A percentile compares a stretch with the other conserved stretches of the same genome.
phyloP scores from a whole-genome alignment of 495 filamentous ascomycete genomes.

The Platismatia glauca region DNA sequence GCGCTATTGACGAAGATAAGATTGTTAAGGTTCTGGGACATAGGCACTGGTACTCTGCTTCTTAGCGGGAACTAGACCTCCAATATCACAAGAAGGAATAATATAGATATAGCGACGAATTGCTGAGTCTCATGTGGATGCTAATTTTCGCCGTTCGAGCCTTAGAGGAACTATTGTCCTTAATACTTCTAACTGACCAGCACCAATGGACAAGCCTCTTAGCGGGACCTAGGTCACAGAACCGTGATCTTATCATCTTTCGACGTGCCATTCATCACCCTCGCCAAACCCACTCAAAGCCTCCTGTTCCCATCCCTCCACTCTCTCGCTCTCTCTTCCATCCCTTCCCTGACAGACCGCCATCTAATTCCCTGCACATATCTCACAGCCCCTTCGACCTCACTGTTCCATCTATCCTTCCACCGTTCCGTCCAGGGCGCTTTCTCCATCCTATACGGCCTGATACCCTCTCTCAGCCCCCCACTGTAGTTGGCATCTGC shows the following conservation, averaged over 20 bases:
- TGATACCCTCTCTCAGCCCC: constrained; percentile 20
- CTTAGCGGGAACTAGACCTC: no score
- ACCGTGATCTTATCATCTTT: neutral
- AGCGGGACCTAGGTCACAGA: neutral
- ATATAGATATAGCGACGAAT: neutral
- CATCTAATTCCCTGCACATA: constrained; percentile 60
- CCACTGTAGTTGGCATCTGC: constrained; percentile 21
- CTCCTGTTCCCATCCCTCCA: constrained; percentile 17
- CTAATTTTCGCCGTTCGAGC: neutral
- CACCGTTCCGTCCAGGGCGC: constrained; percentile 51
- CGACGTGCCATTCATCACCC: neutral
- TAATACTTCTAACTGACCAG: neutral
- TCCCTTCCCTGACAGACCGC: constrained; percentile 46
- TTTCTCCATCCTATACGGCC: constrained; percentile 25
- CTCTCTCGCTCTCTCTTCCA: constrained; percentile 34
- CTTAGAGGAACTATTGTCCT: neutral
- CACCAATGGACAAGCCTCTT: neutral
- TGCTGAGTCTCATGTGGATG: neutral
- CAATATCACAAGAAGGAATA: neutral
- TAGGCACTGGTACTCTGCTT: no score
- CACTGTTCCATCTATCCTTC: constrained; percentile 75
- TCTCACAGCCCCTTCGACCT: constrained; percentile 57
- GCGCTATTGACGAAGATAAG: no score
- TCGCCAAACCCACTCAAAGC: constrained; percentile 7
- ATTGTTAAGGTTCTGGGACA: no score